Conservation (phyloP, 306 rosid genomes). For the Ziziphus jujuba region DNA sequence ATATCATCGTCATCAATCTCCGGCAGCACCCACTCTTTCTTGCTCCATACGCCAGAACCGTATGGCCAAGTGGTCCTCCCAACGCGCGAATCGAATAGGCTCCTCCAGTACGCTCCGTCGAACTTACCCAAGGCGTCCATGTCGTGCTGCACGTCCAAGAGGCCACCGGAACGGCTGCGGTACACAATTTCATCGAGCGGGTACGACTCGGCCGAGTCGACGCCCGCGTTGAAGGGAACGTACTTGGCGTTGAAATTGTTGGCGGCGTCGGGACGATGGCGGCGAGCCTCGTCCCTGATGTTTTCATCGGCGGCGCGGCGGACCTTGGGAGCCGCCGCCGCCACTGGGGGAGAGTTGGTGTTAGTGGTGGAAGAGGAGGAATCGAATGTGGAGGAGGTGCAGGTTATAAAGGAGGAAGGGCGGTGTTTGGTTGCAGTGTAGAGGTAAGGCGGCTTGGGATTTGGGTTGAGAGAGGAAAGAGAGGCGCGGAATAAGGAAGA, state of each 20-base stretch:
- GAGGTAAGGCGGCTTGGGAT: conserved; percentile 9
- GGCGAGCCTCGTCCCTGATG: conserved; percentile 78
- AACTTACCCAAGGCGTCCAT: conserved; percentile 50
- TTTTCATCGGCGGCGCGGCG: conserved; percentile 52
- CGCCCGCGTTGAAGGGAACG: conserved; percentile 59
- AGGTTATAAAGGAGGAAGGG: conserved; percentile 1
- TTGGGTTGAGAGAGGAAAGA: conserved; percentile 38
- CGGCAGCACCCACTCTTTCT: conserved; percentile 87
- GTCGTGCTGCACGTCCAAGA: conserved; percentile 80
- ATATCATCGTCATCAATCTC: conserved; percentile 73
- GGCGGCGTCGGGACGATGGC: conserved; percentile 31
- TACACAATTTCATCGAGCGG: conserved; percentile 85
- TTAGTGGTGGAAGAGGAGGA: conserved; percentile 19
- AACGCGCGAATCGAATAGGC: conserved; percentile 83
- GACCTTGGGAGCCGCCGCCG: conserved; percentile 11
- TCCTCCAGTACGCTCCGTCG: conserved; percentile 77
- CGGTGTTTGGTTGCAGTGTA: conserved; percentile 19
- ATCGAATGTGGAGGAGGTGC: conserved; percentile 45
- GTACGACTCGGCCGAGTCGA: conserved; percentile 59
- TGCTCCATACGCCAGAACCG: conserved; percentile 92
- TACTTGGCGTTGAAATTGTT: conserved; percentile 61
- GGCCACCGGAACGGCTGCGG: conserved; percentile 77
- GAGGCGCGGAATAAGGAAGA: conserved; percentile 47
- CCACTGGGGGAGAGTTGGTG: conserved; percentile 20
- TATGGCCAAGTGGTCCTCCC: conserved; percentile 88